These are phyloP conservation scores for Colletotrichum sp. DNA, from an alignment of 2,329 filamentous ascomycete genomes.

Conservation along the genomic window DNA sequence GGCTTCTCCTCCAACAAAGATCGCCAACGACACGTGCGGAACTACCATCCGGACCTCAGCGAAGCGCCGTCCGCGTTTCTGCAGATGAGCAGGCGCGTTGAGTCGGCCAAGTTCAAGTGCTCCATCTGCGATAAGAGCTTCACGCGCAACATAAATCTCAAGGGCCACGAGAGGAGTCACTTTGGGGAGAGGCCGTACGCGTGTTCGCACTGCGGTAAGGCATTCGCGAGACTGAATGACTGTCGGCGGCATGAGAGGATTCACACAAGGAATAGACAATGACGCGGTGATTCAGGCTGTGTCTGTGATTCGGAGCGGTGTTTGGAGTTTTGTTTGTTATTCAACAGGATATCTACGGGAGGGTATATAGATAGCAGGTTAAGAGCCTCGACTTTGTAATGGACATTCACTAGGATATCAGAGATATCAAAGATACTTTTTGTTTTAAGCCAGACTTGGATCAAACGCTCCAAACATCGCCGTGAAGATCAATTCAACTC, in stretches of 20 bases:
- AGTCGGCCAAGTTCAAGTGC: conserved; percentile 32
- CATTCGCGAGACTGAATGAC: conserved; percentile 38
- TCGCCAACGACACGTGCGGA: conserved; percentile 34
- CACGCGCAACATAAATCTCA: conserved; percentile 39
- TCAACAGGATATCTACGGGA: background rate
- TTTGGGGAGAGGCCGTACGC: conserved; percentile 34
- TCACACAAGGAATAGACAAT: conserved; percentile 9
- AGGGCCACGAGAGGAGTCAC: conserved; percentile 40
- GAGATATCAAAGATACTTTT: background rate
- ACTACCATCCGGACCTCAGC: background rate
- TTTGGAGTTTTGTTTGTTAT: background rate
- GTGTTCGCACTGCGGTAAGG: conserved; percentile 34
- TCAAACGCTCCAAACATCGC: background rate
- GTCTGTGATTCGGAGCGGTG: background rate
- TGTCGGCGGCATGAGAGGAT: conserved; percentile 36
- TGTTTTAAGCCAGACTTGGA: background rate
- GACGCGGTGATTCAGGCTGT: background rate
- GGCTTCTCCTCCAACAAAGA: conserved; percentile 47
- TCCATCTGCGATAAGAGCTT: conserved; percentile 39
- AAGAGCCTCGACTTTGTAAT: background rate
- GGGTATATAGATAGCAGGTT: background rate
- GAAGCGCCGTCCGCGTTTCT: conserved; percentile 16
- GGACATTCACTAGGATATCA: background rate
- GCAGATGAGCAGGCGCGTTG: conserved; percentile 22
- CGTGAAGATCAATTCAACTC: accelerated